phyloP scores from a whole-genome alignment of 108 stramenopile species.

The Nitzschia putrida region DNA sequence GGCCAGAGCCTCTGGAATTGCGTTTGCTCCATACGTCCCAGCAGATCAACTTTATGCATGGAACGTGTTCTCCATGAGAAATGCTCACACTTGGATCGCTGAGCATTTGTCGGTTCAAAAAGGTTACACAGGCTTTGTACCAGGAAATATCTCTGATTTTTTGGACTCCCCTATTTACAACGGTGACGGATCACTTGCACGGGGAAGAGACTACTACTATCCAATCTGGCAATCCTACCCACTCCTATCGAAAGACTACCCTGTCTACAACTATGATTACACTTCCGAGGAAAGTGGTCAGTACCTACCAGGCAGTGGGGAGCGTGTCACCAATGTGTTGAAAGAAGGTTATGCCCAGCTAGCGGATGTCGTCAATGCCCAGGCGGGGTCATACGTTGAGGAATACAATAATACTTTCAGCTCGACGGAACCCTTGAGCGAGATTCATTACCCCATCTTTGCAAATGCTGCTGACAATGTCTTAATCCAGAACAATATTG shows the following conservation, averaged over 20 bases:
- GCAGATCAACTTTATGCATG: no score
- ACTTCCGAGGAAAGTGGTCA: neutral
- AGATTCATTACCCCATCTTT: slow-evolving; percentile 47
- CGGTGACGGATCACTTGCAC: no score
- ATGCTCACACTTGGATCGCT: no score
- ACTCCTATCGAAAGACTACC: neutral
- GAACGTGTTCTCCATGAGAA: no score
- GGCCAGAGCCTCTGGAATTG: no score
- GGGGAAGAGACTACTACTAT: no score
- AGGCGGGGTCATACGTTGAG: slow-evolving; percentile 37
- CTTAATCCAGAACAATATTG: no score
- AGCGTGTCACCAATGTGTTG: slow-evolving; percentile 36
- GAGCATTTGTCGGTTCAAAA: no score
- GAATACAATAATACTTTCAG: slow-evolving; percentile 15
- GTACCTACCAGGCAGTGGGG: neutral
- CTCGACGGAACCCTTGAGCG: slow-evolving; percentile 21
- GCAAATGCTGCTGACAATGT: slow-evolving; percentile 21
- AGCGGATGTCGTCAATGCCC: slow-evolving; percentile 18
- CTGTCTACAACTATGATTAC: neutral
- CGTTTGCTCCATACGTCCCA: no score
- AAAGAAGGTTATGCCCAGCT: slow-evolving; percentile 13
- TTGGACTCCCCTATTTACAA: no score
- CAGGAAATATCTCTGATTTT: no score
- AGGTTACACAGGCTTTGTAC: slow-evolving; percentile 11
- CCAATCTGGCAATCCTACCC: slow-evolving; percentile 2